Evolutionary conservation across 352 stramenopile genomes (phyloP).

Genomic region (Globisporangium parvum): DNA sequence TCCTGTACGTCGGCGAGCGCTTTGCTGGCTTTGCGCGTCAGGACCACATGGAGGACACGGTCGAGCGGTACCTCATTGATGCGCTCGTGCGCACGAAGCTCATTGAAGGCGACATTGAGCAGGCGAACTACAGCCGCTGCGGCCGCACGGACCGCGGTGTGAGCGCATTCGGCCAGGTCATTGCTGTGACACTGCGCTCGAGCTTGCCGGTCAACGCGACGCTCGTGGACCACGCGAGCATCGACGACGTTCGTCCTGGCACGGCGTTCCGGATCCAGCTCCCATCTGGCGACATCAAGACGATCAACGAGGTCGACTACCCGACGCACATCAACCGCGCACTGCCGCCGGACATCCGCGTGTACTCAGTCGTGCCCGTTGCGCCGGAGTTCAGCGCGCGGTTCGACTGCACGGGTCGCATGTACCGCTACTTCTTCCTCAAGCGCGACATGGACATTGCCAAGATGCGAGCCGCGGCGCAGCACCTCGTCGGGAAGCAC

Average conservation of each 20-base stretch:
- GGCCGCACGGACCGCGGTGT: slow-evolving; percentile 97
- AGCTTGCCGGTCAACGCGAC: slow-evolving; percentile 60
- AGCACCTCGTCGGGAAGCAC: slow-evolving; percentile 90
- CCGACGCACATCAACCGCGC: slow-evolving; percentile 94
- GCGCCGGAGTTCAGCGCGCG: slow-evolving; percentile 90
- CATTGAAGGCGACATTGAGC: slow-evolving; percentile 71
- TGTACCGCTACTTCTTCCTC: slow-evolving; percentile 98
- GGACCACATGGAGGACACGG: slow-evolving; percentile 88
- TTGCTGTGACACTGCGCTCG: slow-evolving; percentile 64
- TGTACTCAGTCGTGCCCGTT: slow-evolving; percentile 80
- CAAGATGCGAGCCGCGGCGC: slow-evolving; percentile 86
- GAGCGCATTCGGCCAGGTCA: slow-evolving; percentile 80
- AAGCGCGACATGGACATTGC: slow-evolving; percentile 58
- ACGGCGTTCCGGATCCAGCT: slow-evolving; percentile 61
- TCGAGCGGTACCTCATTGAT: slow-evolving; percentile 93
- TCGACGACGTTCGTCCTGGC: slow-evolving; percentile 62
- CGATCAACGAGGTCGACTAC: slow-evolving; percentile 93
- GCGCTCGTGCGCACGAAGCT: slow-evolving; percentile 90
- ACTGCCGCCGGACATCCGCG: slow-evolving; percentile 87
- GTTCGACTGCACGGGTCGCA: slow-evolving; percentile 91
- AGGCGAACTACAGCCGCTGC: slow-evolving; percentile 92
- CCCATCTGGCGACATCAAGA: slow-evolving; percentile 53
- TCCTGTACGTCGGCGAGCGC: slow-evolving; percentile 83
- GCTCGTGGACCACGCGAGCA: slow-evolving; percentile 51
- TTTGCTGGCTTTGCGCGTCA: slow-evolving; percentile 87